phyloP scores from a whole-genome alignment of 805 yeast species.

The Pichia phayaonensis region DNA sequence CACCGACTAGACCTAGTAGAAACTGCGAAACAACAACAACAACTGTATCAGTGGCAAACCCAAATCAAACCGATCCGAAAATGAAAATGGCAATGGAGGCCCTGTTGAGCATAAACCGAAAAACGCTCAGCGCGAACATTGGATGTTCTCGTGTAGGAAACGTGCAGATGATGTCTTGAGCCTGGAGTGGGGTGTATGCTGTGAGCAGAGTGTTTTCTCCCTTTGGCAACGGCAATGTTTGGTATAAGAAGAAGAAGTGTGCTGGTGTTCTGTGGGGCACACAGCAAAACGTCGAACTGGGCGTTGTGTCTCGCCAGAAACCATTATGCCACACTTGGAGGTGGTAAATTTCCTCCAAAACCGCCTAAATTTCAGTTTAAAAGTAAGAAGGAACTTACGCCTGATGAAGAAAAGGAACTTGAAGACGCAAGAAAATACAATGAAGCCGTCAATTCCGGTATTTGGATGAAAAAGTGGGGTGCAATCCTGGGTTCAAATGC shows the following conservation, averaged over 20 bases:
- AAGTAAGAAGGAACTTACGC: conserved; percentile 21
- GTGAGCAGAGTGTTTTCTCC: not conserved
- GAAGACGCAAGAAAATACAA: conserved; percentile 23
- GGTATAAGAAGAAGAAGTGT: not conserved
- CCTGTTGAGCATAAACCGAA: too few species aligned
- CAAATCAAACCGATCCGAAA: not conserved
- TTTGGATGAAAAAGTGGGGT: conserved; percentile 39
- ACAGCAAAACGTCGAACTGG: not conserved
- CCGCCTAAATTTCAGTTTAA: conserved; percentile 25
- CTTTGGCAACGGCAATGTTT: not conserved
- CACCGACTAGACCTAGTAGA: not conserved
- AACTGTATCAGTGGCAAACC: not conserved
- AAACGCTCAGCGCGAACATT: too few species aligned
- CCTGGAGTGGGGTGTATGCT: not conserved
- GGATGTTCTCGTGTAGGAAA: too few species aligned
- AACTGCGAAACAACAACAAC: not conserved
- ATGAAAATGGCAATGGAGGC: not conserved
- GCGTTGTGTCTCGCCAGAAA: not conserved
- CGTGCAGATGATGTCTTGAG: too few species aligned
- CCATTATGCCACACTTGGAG: not conserved
- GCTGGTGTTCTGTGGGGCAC: not conserved
- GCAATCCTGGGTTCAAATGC: conserved; percentile 46
- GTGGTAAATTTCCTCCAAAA: conserved; percentile 7
- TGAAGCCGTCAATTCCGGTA: conserved; percentile 30
- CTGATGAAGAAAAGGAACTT: conserved; percentile 23